These are phyloP conservation scores for Lactarius sp. DNA, from an alignment of 768 basidiomycete genomes.

Conservation along the genomic window DNA sequence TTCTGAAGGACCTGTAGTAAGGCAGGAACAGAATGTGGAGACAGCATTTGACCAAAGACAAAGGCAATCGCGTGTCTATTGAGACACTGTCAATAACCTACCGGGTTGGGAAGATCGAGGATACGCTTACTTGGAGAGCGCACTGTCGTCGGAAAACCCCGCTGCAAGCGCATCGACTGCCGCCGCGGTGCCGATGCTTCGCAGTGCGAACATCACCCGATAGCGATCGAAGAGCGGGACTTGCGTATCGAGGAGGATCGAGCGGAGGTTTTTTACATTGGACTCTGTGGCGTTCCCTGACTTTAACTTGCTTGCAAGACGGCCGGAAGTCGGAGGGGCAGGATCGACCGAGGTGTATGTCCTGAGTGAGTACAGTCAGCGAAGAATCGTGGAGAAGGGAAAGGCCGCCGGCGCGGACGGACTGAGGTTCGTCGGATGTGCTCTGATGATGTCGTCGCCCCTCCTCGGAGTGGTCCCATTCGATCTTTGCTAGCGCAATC, in stretches of 20 bases:
- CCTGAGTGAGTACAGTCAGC: constrained; percentile 35
- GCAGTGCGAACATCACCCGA: constrained; percentile 95
- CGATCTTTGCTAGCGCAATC: constrained; percentile 92
- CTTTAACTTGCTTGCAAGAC: constrained; percentile 50
- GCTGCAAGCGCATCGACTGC: constrained; percentile 89
- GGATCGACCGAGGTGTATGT: constrained; percentile 84
- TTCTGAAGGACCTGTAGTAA: constrained; percentile 75
- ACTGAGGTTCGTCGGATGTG: constrained; percentile 38
- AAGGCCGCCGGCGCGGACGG: constrained; percentile 19
- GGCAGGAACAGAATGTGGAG: constrained; percentile 81
- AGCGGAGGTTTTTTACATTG: constrained; percentile 50
- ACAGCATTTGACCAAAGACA: constrained; percentile 93
- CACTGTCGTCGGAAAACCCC: constrained; percentile 86
- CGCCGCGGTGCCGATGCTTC: constrained; percentile 84
- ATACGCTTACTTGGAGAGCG: constrained; percentile 78
- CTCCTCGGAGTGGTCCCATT: constrained; percentile 83
- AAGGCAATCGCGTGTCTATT: constrained; percentile 95
- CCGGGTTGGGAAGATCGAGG: neutral
- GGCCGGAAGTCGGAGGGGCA: constrained; percentile 70
- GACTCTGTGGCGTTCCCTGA: constrained; percentile 45
- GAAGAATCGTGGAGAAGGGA: neutral
- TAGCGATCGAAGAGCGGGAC: constrained; percentile 88
- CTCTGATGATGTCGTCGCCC: constrained; percentile 45
- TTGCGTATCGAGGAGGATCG: constrained; percentile 57
- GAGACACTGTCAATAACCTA: neutral